phyloP scores from a whole-genome alignment of 169 alveolate genomes.

The Babesia caballi region DNA sequence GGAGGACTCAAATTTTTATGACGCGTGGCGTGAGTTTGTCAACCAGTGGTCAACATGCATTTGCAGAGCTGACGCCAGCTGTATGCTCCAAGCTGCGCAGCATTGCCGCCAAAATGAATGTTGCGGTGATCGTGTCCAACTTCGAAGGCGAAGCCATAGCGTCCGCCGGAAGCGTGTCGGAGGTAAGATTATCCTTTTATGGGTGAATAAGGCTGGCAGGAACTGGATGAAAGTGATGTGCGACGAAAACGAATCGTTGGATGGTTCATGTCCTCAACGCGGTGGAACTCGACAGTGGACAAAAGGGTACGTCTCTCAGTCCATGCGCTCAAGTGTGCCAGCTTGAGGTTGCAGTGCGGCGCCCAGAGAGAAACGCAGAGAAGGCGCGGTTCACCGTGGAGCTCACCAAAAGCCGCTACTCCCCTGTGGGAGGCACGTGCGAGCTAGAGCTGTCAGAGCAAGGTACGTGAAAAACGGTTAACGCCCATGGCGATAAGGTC shows the following conservation, averaged over 20 bases:
- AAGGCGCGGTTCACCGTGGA: not conserved
- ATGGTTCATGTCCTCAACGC: not conserved
- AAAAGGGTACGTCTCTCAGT: constrained; percentile 20
- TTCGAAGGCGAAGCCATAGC: not conserved
- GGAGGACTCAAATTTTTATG: not conserved
- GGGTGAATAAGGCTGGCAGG: no score
- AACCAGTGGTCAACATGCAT: not conserved
- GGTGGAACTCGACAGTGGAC: constrained; percentile 24
- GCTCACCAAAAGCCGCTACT: not conserved
- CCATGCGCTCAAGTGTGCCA: no score
- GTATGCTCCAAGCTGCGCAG: not conserved
- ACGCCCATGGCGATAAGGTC: not conserved
- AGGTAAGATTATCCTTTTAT: no score
- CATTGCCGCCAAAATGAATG: not conserved
- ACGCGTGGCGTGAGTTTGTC: constrained; percentile 4
- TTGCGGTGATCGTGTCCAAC: constrained; percentile 1
- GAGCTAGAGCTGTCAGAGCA: not conserved
- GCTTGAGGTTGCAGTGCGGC: not conserved
- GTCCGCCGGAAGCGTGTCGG: no score
- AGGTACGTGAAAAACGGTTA: not conserved
- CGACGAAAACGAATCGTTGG: no score
- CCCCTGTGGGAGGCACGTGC: not conserved
- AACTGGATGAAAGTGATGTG: no score
- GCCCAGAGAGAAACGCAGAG: not conserved
- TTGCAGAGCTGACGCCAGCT: constrained; percentile 3